Evolutionary conservation across 352 stramenopile species (phyloP), one percentile per base, ranked within the genome.

Genomic region (Phytophthora pinifolia): DNA sequence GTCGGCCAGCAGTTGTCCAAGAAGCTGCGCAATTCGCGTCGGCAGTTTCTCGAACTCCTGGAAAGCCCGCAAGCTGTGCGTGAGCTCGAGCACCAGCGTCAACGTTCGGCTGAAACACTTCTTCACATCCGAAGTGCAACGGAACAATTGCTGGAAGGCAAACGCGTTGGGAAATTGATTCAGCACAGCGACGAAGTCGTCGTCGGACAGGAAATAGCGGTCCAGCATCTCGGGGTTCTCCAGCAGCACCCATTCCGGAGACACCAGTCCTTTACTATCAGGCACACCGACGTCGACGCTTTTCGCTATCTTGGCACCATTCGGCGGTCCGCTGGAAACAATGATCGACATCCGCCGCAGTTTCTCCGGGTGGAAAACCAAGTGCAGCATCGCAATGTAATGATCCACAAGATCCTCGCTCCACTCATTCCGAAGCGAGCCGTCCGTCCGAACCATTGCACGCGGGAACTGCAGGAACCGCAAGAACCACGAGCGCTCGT

Each of bases 81-180:
- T 90, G 15, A 93, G 74, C 65, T 93, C 83, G 10, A 91, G 27
- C 7, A 91, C 80, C 18, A 93, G 49, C 13, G 83, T 87, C 15
- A 93, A 46, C 5, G 83, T 80, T 54, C 83, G 71, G 52, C 79
- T 88, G 43, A 91, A 91, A 53, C 73, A 79, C 48, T 89, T 90
- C 51, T 93, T 91, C 15, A 83, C 75, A 48, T 93, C 79, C 33
- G 79, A 62, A 2, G 67, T 79, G 65, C 79, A 90, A 12, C 53
- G 54, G 29, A 91, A 90, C 2, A 93, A 36, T 46, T 93, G 83
- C 39, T 87, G 73, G 44, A 93, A 89, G 4, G 80, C 83, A 56
- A 93, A 91, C 2, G 70, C 70, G 62, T 93, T 86, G 4, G 85
- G 85, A 41, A 95, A 93, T 60, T 95, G 85, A n/a, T 91, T 88